Percentiles rank a stretch among this genome's conserved stretches.
Conservation (phyloP, 2,329 filamentous ascomycete genomes). For the Diaporthe citrichinensis region DNA sequence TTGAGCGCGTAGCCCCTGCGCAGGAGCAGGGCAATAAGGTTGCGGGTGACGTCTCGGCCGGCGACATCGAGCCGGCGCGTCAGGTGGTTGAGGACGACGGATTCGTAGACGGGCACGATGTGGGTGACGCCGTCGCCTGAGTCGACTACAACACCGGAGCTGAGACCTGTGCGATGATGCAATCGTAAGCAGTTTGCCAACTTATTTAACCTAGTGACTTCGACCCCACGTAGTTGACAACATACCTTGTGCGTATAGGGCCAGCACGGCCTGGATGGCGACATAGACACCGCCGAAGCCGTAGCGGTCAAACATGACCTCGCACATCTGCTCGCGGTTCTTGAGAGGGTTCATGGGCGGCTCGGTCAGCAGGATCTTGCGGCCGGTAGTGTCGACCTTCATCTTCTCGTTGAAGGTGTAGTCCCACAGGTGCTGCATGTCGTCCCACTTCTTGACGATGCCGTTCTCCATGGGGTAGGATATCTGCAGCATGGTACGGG, state of each 20-base stretch:
- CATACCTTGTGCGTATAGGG: slow-evolving; percentile 94
- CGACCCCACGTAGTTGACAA: slow-evolving; percentile 31
- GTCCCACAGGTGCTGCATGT: slow-evolving; percentile 99
- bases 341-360: slow-evolving; percentile 97
- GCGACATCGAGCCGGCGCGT: slow-evolving; percentile 95
- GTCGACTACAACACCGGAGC: slow-evolving; percentile 97
- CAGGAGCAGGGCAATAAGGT: slow-evolving; percentile 93
- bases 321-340: slow-evolving; percentile 98
- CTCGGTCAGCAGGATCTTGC: slow-evolving; percentile 98
- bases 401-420: slow-evolving; percentile 99
- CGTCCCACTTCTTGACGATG: slow-evolving; percentile 99
- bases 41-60: slow-evolving; percentile 97
- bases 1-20: slow-evolving; percentile 97
- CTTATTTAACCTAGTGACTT: neutral
- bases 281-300: slow-evolving; percentile 97
- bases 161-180: slow-evolving; percentile 72
- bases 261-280: slow-evolving; percentile 96
- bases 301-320: slow-evolving; percentile 99
- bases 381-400: slow-evolving; percentile 88
- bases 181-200: slow-evolving; percentile 12
- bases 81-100: slow-evolving; percentile 96
- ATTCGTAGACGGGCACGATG: slow-evolving; percentile 98
- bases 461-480: slow-evolving; percentile 99
- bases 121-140: slow-evolving; percentile 98
- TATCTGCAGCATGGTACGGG: slow-evolving; percentile 97